Evolutionary conservation across 106 monocot genomes (phyloP), one percentile per base, ranked within the genome.

Genomic region (Dactylorhiza incarnata): DNA sequence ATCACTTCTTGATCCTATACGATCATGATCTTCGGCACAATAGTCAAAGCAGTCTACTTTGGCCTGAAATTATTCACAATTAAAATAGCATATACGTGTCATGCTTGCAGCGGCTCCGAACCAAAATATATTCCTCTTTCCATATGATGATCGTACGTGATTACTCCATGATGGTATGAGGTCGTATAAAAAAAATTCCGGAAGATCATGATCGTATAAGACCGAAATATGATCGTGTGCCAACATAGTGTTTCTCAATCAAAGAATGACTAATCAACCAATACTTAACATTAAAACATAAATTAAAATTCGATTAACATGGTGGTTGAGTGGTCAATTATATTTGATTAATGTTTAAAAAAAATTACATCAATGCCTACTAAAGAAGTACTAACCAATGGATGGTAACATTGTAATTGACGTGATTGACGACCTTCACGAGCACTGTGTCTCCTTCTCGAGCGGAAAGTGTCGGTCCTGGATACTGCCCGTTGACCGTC

Each of bases 401-500:
- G 53, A 89, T 76, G 53, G 89, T 76, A 11, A 85, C 75, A 52
- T 89, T 85, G 80, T 85, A 85, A 2, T 76, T 72, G 66, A 81
- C 83, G 17, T 89, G 80, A 61, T 89, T 89, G 45, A 73, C 72
- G 24, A 89, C 85, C 68, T 83, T 85, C 17, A 89, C 83, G 25
- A 85, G 49, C 22, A 89, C 83, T 19, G 72, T 83, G 69, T 89
- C 89, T 15, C 76, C 89, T 74, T 89, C 89, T 48, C 81, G 62
- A 0, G 85, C 89, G 0, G 83, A 85, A 19, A 85, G 56, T 0
- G 85, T 85, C 23, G 85, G 89, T 15, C 89, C 89, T 0, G 85
- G 89, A 74, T 78, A 89, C 43, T 76, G 20, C 0, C 85, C 89
- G 71, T 89, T 89, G 37, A 85, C 89, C 12, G 85, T 89, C 17